These are phyloP conservation scores for Drechslerella coelobrocha DNA, from an alignment of 2,329 filamentous ascomycete genomes.

Conservation along the genomic window DNA sequence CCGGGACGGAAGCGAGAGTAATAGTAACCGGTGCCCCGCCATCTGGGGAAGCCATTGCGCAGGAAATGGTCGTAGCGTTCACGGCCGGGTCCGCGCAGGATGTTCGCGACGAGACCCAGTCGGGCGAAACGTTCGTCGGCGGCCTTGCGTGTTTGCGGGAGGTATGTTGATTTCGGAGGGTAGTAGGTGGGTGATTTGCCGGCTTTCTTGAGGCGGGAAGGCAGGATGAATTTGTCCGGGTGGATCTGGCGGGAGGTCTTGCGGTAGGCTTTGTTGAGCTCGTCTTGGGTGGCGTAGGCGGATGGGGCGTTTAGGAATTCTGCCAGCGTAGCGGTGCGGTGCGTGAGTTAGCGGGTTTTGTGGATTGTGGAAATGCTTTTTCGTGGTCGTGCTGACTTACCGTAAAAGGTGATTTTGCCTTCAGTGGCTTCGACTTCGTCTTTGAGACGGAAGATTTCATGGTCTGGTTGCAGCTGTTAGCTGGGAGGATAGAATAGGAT, in stretches of 20 bases:
- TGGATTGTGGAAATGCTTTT: conserved; percentile 1
- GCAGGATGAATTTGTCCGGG: conserved; percentile 91
- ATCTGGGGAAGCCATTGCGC: conserved; percentile 87
- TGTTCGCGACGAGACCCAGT: conserved; percentile 81
- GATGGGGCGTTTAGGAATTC: conserved; percentile 79
- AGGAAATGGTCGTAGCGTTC: conserved; percentile 96
- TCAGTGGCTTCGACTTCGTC: conserved; percentile 82
- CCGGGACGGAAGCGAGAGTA: conserved; percentile 93
- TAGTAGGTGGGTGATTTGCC: conserved; percentile 63
- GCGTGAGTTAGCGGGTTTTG: not conserved
- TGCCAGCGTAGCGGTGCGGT: conserved; percentile 51
- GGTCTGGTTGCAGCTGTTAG: conserved; percentile 66
- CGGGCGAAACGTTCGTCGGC: conserved; percentile 84
- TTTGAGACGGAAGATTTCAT: conserved; percentile 94
- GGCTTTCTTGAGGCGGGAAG: conserved; percentile 22
- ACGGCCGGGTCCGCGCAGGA: conserved; percentile 79
- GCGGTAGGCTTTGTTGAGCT: conserved; percentile 92
- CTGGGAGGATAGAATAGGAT: conserved; percentile 8
- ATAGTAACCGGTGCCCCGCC: conserved; percentile 98
- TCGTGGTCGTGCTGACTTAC: conserved; percentile 55
- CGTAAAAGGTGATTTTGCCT: conserved; percentile 85
- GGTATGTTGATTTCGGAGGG: conserved; percentile 70
- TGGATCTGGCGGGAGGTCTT: conserved; percentile 83
- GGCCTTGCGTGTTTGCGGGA: conserved; percentile 76
- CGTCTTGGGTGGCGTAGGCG: conserved; percentile 76